A percentile compares a stretch with the other conserved stretches of the same genome.
Conservation (phyloP, 1,139 yeast genomes). For the Yamadazyma triangularis region DNA sequence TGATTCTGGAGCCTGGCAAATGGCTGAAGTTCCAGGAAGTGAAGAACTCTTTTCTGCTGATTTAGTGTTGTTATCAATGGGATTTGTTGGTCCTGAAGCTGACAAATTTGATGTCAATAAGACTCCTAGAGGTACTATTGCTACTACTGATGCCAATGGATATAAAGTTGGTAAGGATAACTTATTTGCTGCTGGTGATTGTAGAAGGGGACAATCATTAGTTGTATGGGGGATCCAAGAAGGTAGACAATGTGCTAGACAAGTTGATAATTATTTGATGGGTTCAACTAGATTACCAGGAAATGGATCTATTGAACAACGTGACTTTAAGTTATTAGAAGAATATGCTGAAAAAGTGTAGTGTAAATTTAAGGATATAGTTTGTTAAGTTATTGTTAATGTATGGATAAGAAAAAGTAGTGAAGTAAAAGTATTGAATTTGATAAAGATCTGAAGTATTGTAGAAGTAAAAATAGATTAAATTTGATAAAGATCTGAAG, state of each 20-base stretch:
- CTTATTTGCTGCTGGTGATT: slow-evolving; percentile 94
- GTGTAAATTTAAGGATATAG: no score
- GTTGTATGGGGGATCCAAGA: slow-evolving; percentile 99
- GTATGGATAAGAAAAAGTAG: no score
- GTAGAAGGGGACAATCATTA: slow-evolving; percentile 97
- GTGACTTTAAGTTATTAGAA: slow-evolving; percentile 70
- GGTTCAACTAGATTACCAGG: slow-evolving; percentile 85
- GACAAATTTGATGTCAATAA: slow-evolving; percentile 69
- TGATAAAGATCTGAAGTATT: no score
- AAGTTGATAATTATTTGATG: slow-evolving; percentile 77
- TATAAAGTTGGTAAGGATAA: slow-evolving; percentile 64
- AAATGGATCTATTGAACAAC: slow-evolving; percentile 84
- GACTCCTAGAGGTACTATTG: slow-evolving; percentile 84
- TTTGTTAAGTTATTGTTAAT: no score
- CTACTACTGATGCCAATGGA: slow-evolving; percentile 61
- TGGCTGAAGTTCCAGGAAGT: slow-evolving; percentile 95
- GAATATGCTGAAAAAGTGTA: slow-evolving; percentile 63
- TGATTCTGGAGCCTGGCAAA: slow-evolving; percentile 96
- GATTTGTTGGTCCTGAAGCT: slow-evolving; percentile 94
- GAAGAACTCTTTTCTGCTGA: slow-evolving; percentile 96
- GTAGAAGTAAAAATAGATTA: no score
- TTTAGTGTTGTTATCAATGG: slow-evolving; percentile 91
- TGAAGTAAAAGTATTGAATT: no score
- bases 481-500: no score
- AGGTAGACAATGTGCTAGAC: slow-evolving; percentile 97